Evolutionary conservation across 2,329 filamentous ascomycete species (phyloP), one percentile per base, ranked within the genome.

Genomic region (Volutella citrinella): DNA sequence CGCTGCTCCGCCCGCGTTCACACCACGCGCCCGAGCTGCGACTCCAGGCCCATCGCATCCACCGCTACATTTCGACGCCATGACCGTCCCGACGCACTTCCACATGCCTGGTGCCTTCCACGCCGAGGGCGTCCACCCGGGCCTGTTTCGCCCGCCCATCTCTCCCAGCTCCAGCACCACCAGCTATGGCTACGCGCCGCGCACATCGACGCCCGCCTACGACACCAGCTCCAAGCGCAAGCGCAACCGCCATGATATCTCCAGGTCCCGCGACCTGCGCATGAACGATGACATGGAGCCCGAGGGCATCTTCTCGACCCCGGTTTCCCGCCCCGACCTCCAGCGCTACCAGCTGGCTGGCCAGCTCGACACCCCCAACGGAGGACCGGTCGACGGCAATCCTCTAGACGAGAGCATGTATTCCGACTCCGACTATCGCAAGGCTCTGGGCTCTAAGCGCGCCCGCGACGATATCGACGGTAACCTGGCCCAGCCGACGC

Each of bases 371-470:
- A 73, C 70, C 1, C 69, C 71, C 0, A 59, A 53, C n/a, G 56
- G 56, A 22, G 55, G 49, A 5, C 42, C 43, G 8, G 49, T 51
- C 3, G 52, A 59, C 15, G 54, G 54, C 30, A 59, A 58, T 11
- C 48, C 56, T 16, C 57, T 78, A 36, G 72, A 70, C 13, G 72
- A 78, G 34, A 78, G 74, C 54, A 60, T 71, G 39, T 76, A 75
- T 49, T 78, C 74, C 11, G 76, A 80, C 41, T 57, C 72, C 14
- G 70, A 76, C 47, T 79, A 78, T 50, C 63, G 76, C 27, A 66
- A 67, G 30, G 68, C 64, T 1, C 61, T 79, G 3, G 74, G 73
- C 1, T 68, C 73, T 1, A 72, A 69, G 43, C 58, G 63, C 22
- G 40, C 53, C 3, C 58, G 59, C 23, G 55, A 62, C 7, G 64